Evolutionary conservation across 306 rosid species (phyloP).

Genomic region (Casuarina cunninghamiana): DNA sequence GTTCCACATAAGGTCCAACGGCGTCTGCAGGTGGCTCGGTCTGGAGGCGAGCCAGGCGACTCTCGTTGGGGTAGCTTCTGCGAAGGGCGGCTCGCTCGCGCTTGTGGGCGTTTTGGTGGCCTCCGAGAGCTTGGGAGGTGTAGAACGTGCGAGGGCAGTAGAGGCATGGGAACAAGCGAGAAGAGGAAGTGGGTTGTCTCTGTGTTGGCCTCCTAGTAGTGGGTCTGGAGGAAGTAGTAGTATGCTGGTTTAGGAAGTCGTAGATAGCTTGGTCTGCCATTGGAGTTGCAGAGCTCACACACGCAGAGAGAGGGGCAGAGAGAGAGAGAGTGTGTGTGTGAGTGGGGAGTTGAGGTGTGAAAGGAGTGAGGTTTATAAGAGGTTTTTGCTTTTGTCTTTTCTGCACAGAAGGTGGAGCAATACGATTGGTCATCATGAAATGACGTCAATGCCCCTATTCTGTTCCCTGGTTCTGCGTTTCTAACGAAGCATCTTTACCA

Average conservation of each 20-base stretch:
- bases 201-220: conserved; percentile 13
- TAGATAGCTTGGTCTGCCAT: conserved; percentile 54
- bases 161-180: conserved; percentile 51
- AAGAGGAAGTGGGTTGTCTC: background rate
- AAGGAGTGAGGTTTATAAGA: conserved; percentile 19
- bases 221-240: conserved; percentile 21
- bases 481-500: background rate
- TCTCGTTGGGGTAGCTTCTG: conserved; percentile 14
- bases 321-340: background rate
- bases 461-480: background rate
- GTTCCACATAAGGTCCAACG: conserved; percentile 20
- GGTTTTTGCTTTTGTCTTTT: background rate
- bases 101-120: conserved; percentile 96
- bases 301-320: background rate
- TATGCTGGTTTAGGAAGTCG: conserved; percentile 38
- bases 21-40: background rate
- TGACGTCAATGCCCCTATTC: conserved; percentile 5
- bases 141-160: conserved; percentile 71
- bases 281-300: background rate
- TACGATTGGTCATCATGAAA: background rate
- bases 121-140: conserved; percentile 93
- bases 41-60: background rate
- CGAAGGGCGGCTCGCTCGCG: conserved; percentile 71
- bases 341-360: background rate
- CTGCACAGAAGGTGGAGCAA: background rate